These are phyloP conservation scores for Chlorella sp. DNA, from an alignment of 139 green algal genomes.

Conservation along the genomic window DNA sequence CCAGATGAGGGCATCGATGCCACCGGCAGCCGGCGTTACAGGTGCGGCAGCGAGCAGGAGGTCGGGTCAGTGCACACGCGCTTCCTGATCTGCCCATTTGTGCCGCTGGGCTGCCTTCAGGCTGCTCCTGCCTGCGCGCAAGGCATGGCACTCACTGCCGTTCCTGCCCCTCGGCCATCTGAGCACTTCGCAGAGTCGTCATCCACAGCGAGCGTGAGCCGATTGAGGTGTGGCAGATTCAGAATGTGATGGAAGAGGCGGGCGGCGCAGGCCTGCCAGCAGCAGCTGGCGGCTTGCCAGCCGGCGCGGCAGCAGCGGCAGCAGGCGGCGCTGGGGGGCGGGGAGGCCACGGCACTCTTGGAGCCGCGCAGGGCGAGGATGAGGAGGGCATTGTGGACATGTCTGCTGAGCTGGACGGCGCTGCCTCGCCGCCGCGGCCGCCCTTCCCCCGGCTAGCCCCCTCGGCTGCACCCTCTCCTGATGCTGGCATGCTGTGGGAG, in stretches of 20 bases:
- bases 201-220: conserved; percentile 60
- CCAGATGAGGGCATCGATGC: conserved; percentile 34
- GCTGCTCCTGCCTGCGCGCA: too few species aligned
- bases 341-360: not conserved
- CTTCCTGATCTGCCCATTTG: not conserved
- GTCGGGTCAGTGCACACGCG: not conserved
- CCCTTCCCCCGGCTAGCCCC: not conserved
- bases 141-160: too few species aligned
- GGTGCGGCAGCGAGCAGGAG: conserved; percentile 12
- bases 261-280: not conserved
- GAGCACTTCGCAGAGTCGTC: conserved; percentile 69
- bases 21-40: conserved; percentile 34
- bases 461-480: conserved; percentile 5
- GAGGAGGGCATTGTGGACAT: not conserved
- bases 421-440: not conserved
- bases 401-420: not conserved
- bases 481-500: conserved; percentile 26
- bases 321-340: not conserved
- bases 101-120: not conserved
- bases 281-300: not conserved
- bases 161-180: too few species aligned
- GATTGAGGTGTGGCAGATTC: conserved; percentile 69
- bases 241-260: too few species aligned
- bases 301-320: not conserved
- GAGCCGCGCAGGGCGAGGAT: not conserved